Conservation (phyloP, 768 basidiomycete genomes). For the Psilocybe cyanescens region DNA sequence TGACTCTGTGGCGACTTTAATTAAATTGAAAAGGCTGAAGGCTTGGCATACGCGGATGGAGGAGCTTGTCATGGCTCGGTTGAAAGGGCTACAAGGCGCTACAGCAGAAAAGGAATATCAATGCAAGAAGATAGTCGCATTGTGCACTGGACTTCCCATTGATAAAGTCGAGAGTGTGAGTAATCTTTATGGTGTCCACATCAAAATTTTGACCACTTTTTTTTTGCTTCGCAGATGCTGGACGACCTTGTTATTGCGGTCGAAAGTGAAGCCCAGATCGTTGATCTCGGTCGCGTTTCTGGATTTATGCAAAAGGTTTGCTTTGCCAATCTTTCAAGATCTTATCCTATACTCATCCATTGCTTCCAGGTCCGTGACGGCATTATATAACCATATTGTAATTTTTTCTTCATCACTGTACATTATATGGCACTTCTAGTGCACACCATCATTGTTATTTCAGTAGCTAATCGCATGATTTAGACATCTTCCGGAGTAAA, state of each 20-base stretch:
- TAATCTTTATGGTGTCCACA: conserved; percentile 18
- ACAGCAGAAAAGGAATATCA: conserved; percentile 90
- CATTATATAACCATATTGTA: conserved; percentile 47
- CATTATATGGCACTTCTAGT: conserved; percentile 10
- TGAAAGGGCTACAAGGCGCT: conserved; percentile 74
- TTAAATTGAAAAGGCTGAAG: conserved; percentile 76
- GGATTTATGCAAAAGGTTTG: conserved; percentile 90
- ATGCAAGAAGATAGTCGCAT: conserved; percentile 88
- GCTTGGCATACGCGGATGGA: conserved; percentile 86
- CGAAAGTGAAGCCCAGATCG: conserved; percentile 82
- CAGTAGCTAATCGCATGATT: conserved; percentile 23
- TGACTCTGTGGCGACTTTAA: conserved; percentile 62
- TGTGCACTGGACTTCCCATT: conserved; percentile 84
- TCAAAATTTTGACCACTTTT: not conserved
- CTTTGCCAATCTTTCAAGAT: not conserved
- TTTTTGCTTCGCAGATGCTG: conserved; percentile 59
- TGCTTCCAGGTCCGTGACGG: conserved; percentile 59
- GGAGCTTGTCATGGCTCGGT: conserved; percentile 68
- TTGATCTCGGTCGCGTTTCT: conserved; percentile 85
- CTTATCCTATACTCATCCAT: not conserved
- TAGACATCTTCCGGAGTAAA: conserved; percentile 77
- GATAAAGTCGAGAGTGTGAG: conserved; percentile 91
- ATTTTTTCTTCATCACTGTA: conserved; percentile 18
- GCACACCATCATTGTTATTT: conserved; percentile 16
- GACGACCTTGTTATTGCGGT: conserved; percentile 85